Percentiles rank a stretch among this genome's conserved stretches.
Conservation (phyloP, 2,329 filamentous ascomycete species). For the Cryphonectria japonica region DNA sequence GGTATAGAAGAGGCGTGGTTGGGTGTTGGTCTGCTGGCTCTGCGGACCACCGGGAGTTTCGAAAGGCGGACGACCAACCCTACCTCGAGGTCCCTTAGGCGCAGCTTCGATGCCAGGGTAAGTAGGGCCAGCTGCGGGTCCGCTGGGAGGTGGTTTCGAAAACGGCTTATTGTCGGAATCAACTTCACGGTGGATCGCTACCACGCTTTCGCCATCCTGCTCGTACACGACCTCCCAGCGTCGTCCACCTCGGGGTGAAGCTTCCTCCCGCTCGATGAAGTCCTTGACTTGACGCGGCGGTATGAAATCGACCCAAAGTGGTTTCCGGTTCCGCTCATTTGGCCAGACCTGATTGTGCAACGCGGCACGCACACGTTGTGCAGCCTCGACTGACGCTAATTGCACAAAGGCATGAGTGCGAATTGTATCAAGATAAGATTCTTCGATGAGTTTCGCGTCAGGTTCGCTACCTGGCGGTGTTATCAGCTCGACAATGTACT, state of each 20-base stretch:
- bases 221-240: slow-evolving; percentile 79
- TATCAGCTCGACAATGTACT: slow-evolving; percentile 72
- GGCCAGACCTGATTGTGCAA: slow-evolving; percentile 86
- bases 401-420: slow-evolving; percentile 84
- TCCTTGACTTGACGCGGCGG: slow-evolving; percentile 71
- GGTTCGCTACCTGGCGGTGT: slow-evolving; percentile 56
- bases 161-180: slow-evolving; percentile 37
- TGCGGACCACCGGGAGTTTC: slow-evolving; percentile 18
- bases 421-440: slow-evolving; percentile 82
- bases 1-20: slow-evolving; percentile 49
- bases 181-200: slow-evolving; percentile 60
- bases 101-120: slow-evolving; percentile 35
- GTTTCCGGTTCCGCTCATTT: slow-evolving; percentile 80
- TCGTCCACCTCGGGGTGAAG: slow-evolving; percentile 44
- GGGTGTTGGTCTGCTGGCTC: slow-evolving; percentile 37
- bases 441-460: slow-evolving; percentile 60
- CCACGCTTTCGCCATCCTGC: slow-evolving; percentile 54
- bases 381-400: slow-evolving; percentile 71
- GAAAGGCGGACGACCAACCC: slow-evolving; percentile 31
- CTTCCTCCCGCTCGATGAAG: slow-evolving; percentile 75
- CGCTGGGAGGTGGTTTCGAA: slow-evolving; percentile 29
- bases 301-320: slow-evolving; percentile 87
- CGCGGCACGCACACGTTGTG: slow-evolving; percentile 73
- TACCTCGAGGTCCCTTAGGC: slow-evolving; percentile 36
- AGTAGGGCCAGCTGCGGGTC: slow-evolving; percentile 29